Evolutionary conservation across 2,329 filamentous ascomycete species (phyloP).

Genomic region (Scortechinia acanthostroma): DNA sequence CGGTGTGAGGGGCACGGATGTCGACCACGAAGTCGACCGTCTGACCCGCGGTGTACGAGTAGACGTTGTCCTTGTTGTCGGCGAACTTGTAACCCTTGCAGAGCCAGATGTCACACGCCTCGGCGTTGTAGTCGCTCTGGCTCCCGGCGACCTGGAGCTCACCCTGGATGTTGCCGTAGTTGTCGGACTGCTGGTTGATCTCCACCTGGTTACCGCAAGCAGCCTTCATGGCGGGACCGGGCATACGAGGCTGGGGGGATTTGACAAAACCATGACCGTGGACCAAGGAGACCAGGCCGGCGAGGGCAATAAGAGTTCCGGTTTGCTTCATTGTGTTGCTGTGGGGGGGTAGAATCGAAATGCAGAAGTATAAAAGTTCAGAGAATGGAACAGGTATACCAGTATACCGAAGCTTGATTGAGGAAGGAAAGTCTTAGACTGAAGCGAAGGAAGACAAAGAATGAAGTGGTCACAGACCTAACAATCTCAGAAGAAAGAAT

Average conservation of each 20-base stretch:
- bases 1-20: slow-evolving; percentile 42
- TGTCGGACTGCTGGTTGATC: slow-evolving; percentile 41
- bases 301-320: slow-evolving; percentile 8
- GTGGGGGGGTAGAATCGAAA: neutral
- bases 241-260: slow-evolving; percentile 35
- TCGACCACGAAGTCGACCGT: slow-evolving; percentile 31
- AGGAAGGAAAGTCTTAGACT: no score
- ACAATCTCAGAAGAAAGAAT: neutral
- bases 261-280: slow-evolving; percentile 43
- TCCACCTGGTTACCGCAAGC: slow-evolving; percentile 45
- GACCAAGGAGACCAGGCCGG: slow-evolving; percentile 30
- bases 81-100: slow-evolving; percentile 51
- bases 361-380: neutral
- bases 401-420: neutral
- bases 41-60: slow-evolving; percentile 40
- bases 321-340: slow-evolving; percentile 9
- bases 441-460: neutral
- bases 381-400: slow-evolving; percentile 1
- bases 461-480: neutral
- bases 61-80: slow-evolving; percentile 43
- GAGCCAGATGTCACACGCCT: slow-evolving; percentile 39
- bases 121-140: slow-evolving; percentile 37
- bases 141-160: slow-evolving; percentile 36
- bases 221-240: slow-evolving; percentile 38
- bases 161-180: slow-evolving; percentile 48